Evolutionary conservation across 306 rosid genomes (phyloP), one percentile per base, ranked within the genome.

Genomic region (Acacia acuminata): DNA sequence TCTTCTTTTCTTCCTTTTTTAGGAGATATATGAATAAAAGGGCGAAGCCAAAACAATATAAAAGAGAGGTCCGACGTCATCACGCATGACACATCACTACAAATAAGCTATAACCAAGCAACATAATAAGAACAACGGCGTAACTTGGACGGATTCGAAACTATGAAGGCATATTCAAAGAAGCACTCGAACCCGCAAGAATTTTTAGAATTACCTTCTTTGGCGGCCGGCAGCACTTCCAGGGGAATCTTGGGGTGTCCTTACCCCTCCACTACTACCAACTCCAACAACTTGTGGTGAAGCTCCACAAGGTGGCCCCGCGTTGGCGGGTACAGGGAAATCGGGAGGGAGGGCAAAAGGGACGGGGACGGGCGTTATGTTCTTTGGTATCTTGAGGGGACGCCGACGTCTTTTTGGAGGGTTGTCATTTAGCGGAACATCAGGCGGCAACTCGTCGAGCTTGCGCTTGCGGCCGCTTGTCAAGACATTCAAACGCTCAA

Each of bases 181-280:
- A 69, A 50, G 19, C n/a, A 10, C 61, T 42, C 40, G 25, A 13
- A 48, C 32, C 53, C 22, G 30, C 40, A 45, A 15, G 15, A 71
- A 47, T 60, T 25, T 0, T 10, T 45, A 2, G 8, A 5, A 86
- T n/a, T 16, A 94, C 94, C 97, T 94, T 88, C 81, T 90, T 1
- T 97, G 98, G 78, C 94, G 92, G 60, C n/a, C 97, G 17, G 90
- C 93, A 3, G 93, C n/a, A n/a, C n/a, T n/a, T n/a, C n/a, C n/a
- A n/a, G n/a, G n/a, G n/a, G n/a, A n/a, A n/a, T n/a, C 81, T 20
- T 65, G 84, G 24, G 13, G 63, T n/a, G 13, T 56, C 27, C 27
- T 9, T n/a, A 58, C 15, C 32, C n/a, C 32, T 22, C 10, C 58
- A 3, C 79, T 24, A 43, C 15, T 12, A 1, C 77, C 85, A 42